Conservation (phyloP, 2,329 filamentous ascomycete genomes). For the Pestalotiopsis sp. region DNA sequence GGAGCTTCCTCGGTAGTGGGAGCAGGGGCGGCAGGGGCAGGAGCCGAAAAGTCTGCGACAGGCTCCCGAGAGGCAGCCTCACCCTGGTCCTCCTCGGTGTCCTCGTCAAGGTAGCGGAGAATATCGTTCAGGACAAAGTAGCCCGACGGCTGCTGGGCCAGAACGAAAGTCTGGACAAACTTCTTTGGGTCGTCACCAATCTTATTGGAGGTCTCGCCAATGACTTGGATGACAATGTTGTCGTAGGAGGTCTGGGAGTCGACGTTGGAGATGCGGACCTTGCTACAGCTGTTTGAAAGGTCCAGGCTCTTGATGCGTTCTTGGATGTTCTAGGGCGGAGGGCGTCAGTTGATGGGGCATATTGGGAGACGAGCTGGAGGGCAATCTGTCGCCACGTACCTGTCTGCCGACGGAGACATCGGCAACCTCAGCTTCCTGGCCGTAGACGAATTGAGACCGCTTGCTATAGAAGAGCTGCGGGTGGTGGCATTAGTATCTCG, state of each 20-base stretch:
- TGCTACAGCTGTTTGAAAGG: constrained; percentile 82
- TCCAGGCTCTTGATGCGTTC: constrained; percentile 92
- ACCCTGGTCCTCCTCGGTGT: constrained; percentile 72
- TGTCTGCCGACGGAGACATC: constrained; percentile 84
- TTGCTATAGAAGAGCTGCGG: constrained; percentile 89
- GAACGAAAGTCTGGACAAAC: constrained; percentile 96
- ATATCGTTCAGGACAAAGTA: constrained; percentile 99
- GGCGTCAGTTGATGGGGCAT: constrained; percentile 11
- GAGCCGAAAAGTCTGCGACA: constrained; percentile 28
- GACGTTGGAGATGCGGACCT: constrained; percentile 97
- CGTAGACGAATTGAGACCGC: constrained; percentile 91
- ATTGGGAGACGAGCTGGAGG: constrained; percentile 1
- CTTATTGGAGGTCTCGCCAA: constrained; percentile 97
- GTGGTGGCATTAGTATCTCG: not conserved
- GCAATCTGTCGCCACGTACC: constrained; percentile 55
- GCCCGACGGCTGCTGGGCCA: constrained; percentile 92
- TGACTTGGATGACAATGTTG: constrained; percentile 96
- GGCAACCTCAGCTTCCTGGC: constrained; percentile 86
- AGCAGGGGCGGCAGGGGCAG: constrained; percentile 16
- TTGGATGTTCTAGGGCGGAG: constrained; percentile 72
- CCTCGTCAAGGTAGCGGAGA: constrained; percentile 87
- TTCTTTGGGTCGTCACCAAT: constrained; percentile 81
- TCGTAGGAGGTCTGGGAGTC: constrained; percentile 91
- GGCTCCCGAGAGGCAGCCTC: constrained; percentile 36
- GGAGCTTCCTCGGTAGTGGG: constrained; percentile 29